Evolutionary conservation across 805 yeast species (phyloP), one percentile per base, ranked within the genome.

Genomic region (Metschnikowia continentalis): DNA sequence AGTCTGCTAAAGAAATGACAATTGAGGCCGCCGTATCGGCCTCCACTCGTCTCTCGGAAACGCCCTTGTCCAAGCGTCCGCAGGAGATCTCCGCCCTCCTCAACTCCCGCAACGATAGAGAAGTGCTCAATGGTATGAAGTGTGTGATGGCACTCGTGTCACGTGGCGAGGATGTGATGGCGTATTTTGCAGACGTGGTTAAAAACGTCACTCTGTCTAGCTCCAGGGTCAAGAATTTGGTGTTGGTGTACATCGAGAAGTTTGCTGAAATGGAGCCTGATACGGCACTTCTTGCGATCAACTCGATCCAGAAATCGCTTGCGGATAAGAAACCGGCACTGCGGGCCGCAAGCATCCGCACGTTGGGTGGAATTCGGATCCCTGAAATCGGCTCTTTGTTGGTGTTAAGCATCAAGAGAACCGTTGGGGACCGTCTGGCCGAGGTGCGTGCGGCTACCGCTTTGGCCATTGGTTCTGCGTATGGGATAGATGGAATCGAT

Each of bases 181-280:
- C 62, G 15, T 74, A 67, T 61, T 92, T 89, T 73, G 90, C 97
- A 0, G 91, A 88, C 61, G 94, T 94, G 5, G 86, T 94, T 50
- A 92, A 91, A 67, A 90, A 90, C 65, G 83, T 91, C 35, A 86
- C 89, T 6, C 83, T 92, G 17, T 58, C 75, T 5, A 68, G 72
- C 44, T 80, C 82, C 50, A 85, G 83, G 54, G 79, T 89, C 30
- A 81, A 88, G 53, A 82, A 85, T 57, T 75, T 92, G 64, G 96
- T 90, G 1, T 82, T 88, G 67, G 75, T 86, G 1, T 89, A 88
- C 58, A 69, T 94, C 45, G 71, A 84, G 40, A 76, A 87, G 50
- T 90, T 82, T 64, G 94, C 96, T 22, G 95, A 89, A 54, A 67
- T 75, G 49, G 91, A 89, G 58, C 96, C 94, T 8, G 96, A 91